Conservation (phyloP, 371 early-diverging fungal species). For the Saksenaea oblongispora region DNA sequence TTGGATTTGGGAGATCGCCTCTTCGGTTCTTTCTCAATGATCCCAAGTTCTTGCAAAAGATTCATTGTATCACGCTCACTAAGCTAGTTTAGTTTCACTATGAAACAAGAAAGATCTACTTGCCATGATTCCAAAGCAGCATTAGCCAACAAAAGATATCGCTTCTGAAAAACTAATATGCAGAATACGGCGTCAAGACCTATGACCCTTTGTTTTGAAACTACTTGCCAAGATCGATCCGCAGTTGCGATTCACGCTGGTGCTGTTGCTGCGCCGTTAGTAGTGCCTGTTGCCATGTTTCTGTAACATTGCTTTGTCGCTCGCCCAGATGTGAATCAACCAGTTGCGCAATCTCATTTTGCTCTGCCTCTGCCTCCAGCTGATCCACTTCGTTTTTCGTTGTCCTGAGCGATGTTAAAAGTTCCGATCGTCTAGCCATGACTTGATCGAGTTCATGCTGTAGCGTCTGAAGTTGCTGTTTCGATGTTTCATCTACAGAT, state of each 20-base stretch:
- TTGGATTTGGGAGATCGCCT: neutral
- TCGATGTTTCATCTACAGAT: neutral
- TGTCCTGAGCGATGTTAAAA: neutral
- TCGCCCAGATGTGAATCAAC: neutral
- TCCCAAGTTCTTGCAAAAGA: neutral
- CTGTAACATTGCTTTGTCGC: neutral
- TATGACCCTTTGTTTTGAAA: neutral
- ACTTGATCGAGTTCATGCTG: neutral
- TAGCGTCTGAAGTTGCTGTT: neutral
- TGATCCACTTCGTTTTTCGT: neutral
- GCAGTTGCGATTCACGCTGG: neutral
- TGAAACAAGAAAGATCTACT: neutral
- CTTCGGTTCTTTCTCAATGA: neutral
- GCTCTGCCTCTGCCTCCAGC: neutral
- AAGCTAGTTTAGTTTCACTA: neutral
- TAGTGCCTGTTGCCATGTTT: neutral
- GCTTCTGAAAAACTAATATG: conserved; percentile 12
- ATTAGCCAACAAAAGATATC: conserved; percentile 15
- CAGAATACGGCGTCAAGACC: neutral
- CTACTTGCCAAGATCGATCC: neutral
- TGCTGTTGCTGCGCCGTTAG: neutral
- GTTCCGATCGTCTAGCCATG: neutral
- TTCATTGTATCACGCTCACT: neutral
- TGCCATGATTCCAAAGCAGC: conserved; percentile 14
- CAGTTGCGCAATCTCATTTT: neutral